Base-by-base conservation (phyloP, 495 filamentous ascomycete genomes). In the Neurospora sp. region DNA sequence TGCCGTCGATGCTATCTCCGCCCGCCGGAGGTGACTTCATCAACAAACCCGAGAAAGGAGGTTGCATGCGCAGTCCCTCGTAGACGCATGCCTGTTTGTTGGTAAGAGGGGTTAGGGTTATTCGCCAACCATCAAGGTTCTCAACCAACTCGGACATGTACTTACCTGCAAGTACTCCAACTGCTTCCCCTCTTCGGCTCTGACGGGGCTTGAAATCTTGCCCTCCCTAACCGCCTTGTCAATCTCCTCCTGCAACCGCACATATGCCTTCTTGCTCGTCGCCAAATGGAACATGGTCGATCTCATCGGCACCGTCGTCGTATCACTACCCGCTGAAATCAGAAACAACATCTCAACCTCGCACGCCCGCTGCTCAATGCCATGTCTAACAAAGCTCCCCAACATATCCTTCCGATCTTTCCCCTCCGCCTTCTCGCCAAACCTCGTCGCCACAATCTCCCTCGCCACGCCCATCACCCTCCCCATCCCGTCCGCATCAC, bases 261-360 rank as follows among this genome's bases (percentile, higher is more conserved):
- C 77, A 74, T 89, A 90, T 0, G 84, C 82, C 0, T 71, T 69
- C 1, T 81, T 80, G 31, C 85, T 81, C 12, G 79, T 79, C 20
- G 90, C 76, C 44, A 92, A 75, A 74, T 87, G 86, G 39, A 85
- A 78, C 71, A 91, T 79, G 59, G 88, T 81, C 1, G 81, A 82
- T 47, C 85, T 84, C 75, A 91, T 86, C 8, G 86, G 82, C 1
- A 88, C 89, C 0, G 88, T 86, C 0, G 88, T 89, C 5, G 89
- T 91, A 73, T 93, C 90, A 1, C 89, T 86, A 4, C 89, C 90
- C 0, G 90, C 91, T 4, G 89, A 78, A 44, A 84, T 82, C 75
- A 84, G 81, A 40, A 86, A 75, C 3, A 84, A 39, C 39, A 78
- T 81, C 71, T 87, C 72, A 82, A 77, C 31, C 70, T 82, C 77